These are phyloP conservation scores for Fusarium piperis DNA, from an alignment of 2,329 filamentous ascomycete species.

Conservation along the genomic window DNA sequence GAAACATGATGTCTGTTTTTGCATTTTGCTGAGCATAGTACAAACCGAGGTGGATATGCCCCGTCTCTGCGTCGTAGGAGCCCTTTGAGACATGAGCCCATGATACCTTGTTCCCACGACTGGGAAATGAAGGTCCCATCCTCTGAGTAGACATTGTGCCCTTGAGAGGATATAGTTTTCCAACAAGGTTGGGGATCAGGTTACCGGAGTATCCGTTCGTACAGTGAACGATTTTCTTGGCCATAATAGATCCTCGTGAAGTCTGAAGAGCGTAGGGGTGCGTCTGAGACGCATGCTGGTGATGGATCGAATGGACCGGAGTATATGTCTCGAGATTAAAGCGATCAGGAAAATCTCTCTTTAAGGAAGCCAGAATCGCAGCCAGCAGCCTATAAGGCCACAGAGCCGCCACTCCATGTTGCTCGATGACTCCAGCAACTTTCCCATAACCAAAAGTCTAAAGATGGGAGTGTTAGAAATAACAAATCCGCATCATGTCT, in stretches of 20 bases:
- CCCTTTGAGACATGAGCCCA: not conserved
- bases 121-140: not conserved
- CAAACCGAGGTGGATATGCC: not conserved
- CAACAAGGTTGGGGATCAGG: not conserved
- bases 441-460: conserved; percentile 3
- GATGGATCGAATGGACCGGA: not conserved
- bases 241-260: not conserved
- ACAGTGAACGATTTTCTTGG: not conserved
- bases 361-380: not conserved
- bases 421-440: not conserved
- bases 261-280: not conserved
- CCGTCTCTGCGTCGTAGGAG: not conserved
- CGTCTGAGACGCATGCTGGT: not conserved
- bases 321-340: not conserved
- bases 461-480: too few species aligned
- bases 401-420: not conserved
- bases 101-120: not conserved
- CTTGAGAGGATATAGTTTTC: not conserved
- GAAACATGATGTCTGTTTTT: not conserved
- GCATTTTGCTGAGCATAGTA: not conserved
- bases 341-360: not conserved
- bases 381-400: not conserved
- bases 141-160: not conserved
- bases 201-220: not conserved
- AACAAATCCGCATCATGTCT: not conserved